A percentile compares a stretch with the other conserved stretches of the same genome.
These are phyloP conservation scores for Cercospora sp. DNA, from an alignment of 2,329 filamentous ascomycete species.

Conservation along the genomic window DNA sequence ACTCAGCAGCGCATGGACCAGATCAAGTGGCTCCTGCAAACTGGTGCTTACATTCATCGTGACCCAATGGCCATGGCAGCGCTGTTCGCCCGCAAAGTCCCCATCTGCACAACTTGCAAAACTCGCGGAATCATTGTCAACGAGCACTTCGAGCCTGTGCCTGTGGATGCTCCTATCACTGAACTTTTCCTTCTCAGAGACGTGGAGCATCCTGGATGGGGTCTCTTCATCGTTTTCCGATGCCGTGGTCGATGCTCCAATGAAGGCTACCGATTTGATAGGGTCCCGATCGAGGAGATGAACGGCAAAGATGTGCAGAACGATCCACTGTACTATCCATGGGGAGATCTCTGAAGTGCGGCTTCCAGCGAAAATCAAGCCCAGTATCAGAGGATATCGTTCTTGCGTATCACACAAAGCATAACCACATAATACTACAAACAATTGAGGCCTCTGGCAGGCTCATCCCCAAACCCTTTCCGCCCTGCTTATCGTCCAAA, in stretches of 20 bases:
- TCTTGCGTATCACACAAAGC: background rate
- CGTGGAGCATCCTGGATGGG: conserved; percentile 12
- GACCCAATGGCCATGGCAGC: conserved; percentile 20
- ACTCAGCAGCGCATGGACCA: conserved; percentile 14
- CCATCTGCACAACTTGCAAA: conserved; percentile 14
- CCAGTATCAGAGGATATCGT: too few species aligned
- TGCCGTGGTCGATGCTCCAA: conserved; percentile 3
- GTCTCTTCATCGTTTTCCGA: conserved; percentile 19
- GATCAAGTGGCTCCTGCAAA: conserved; percentile 14
- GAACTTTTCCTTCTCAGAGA: conserved; percentile 17
- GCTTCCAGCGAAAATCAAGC: too few species aligned
- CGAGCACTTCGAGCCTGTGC: conserved; percentile 12
- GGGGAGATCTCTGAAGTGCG: background rate
- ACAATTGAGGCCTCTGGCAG: background rate
- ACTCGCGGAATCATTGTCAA: conserved; percentile 14
- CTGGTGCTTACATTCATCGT: conserved; percentile 11
- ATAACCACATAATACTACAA: background rate
- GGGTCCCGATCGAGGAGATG: background rate
- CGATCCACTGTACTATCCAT: background rate
- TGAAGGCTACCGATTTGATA: background rate
- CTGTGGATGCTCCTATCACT: background rate
- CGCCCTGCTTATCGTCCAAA: background rate
- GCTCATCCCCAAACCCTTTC: background rate
- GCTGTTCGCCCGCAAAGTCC: conserved; percentile 17
- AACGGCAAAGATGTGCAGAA: background rate